Base-by-base conservation (phyloP, 1,139 yeast genomes). In the Chernovozyma sophiae-reginae region DNA sequence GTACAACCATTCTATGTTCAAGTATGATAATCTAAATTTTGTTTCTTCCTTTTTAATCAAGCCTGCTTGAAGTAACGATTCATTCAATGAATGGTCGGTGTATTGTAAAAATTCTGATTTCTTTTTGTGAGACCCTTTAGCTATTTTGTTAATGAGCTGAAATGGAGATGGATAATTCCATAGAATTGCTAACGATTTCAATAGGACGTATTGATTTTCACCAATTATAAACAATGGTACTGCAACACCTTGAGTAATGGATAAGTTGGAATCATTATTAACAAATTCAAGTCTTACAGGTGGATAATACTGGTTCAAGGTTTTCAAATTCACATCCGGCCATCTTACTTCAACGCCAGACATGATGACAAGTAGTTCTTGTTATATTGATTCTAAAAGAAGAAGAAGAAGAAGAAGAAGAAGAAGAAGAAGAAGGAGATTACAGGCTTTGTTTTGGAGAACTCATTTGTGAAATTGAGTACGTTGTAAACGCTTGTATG, bases 91-190 rank as follows among this genome's bases (percentile, higher is more conserved):
- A 3, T 27, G 12, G 32, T 46, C 44, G 1, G 73, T 46, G 13
- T 42, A 44, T 7, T 36, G 34, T 7, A 52, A 35, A 31, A 65
- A 52, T 2, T 50, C 55, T 3, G 31, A 12, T 34, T 53, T 62
- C 1, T 43, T 20, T 3, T 60, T n/a, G 2, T 48, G 43, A 1
- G 61, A 46, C 4, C 42, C 38, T 38, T 59, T 62, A 1, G 61
- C 40, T 3, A 69, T 30, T 39, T 51, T 52, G 13, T 47, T 43
- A 13, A 69, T 56, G 15, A 70, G 44, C 43, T 70, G 76, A 42
- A 68, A 68, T 4, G 74, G 63, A 2, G 74, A 68, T 2, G 74
- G 73, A 40, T 52, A 69, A 39, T 62, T 63, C 68, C 72, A 68
- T 3, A 58, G 39, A n/a, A 27, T 30, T 4, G 69, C 61, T 39